These are phyloP conservation scores for Echria macrotheca DNA, from an alignment of 495 filamentous ascomycete genomes.

Conservation along the genomic window DNA sequence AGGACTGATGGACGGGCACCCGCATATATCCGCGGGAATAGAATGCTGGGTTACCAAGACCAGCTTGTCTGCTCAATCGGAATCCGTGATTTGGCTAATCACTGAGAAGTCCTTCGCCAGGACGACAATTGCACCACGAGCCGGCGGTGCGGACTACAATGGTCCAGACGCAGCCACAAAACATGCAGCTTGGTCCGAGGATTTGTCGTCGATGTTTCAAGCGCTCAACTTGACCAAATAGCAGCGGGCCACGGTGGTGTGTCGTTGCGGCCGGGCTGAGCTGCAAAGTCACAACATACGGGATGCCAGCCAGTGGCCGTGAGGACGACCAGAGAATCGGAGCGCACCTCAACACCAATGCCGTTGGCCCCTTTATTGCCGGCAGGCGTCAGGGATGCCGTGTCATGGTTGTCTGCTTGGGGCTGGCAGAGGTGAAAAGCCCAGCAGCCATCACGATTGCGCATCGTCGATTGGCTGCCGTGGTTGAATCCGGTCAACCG, in stretches of 20 bases:
- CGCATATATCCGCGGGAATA: slow-evolving; percentile 22
- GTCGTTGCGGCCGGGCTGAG: not conserved
- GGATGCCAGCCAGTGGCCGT: not conserved
- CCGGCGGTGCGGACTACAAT: not conserved
- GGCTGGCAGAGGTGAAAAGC: too few relatives aligned
- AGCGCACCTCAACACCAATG: too few relatives aligned
- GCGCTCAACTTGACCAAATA: slow-evolving; percentile 4
- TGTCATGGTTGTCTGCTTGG: too few relatives aligned
- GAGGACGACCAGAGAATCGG: too few relatives aligned
- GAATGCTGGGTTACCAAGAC: slow-evolving; percentile 9
- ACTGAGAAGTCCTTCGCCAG: slow-evolving; percentile 3
- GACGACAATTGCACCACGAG: not conserved
- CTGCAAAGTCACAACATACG: slow-evolving; percentile 1
- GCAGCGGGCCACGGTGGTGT: slow-evolving; percentile 6
- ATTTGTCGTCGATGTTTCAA: slow-evolving; percentile 4
- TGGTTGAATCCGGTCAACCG: not conserved
- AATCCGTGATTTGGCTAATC: slow-evolving; percentile 7
- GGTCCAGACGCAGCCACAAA: not conserved
- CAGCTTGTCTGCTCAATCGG: not conserved
- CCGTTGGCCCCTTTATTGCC: too few relatives aligned
- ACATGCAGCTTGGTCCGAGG: too few relatives aligned
- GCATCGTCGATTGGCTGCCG: not conserved
- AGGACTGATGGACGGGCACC: too few relatives aligned
- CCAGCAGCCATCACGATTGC: too few relatives aligned
- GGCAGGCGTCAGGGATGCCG: not conserved